Evolutionary conservation across 768 basidiomycete species (phyloP), one percentile per base, ranked within the genome.

Genomic region (Collybia mongolica): DNA sequence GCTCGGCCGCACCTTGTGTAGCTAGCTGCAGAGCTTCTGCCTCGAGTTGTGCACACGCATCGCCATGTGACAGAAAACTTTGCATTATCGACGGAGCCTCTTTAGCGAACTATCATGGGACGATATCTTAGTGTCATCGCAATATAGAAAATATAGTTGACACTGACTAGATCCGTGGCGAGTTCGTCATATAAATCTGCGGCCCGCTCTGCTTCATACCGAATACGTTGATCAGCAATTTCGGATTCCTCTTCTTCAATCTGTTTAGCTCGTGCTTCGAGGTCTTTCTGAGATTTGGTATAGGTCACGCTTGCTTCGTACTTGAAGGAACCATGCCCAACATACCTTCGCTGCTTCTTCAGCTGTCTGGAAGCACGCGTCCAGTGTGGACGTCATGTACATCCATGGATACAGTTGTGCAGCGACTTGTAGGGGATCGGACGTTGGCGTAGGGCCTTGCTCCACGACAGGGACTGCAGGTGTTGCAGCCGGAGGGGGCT

Each of bases 331-430:
- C 44, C 45, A 47, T 12, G 18, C 9, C 22, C 41, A n/a, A 55
- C 68, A 8, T 54, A 65, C 74, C 48, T 63, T 65, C 4, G 73
- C 73, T 15, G 65, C 48, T 40, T 65, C 55, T 58, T 76, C 70
- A 11, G 76, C 66, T 14, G 62, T 52, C 17, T 72, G 54, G 57
- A 82, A 77, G 48, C 73, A 76, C 2, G 76, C 76, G 14, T 82
- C 78, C 26, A 84, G 65, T 1, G 76, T 77, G 9, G 79, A 75
- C 4, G 72, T 72, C 82, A 86, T 84, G 55, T 77, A 79, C 23
- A 76, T 50, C 83, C 83, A 85, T 52, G 83, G 76, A 52, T 81
- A 80, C 15, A 72, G 62, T 49, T 82, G 79, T 11, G 81, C 78
- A 1, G 76, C 78, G 5, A 77, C 59, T 54, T 80, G 75, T 11